Base-by-base conservation (phyloP, 257 asterid species). In the Vinca minor region DNA sequence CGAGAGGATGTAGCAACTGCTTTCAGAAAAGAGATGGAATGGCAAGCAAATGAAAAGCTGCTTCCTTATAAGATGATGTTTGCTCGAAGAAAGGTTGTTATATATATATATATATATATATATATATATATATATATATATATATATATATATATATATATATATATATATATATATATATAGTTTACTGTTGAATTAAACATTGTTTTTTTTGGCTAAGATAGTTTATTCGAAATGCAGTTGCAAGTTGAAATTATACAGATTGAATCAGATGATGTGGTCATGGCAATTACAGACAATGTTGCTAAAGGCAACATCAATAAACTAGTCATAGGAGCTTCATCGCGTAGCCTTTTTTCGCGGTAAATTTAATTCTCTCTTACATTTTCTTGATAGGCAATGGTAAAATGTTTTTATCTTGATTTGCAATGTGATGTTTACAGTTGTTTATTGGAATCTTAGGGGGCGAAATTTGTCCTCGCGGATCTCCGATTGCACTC, bases 1-100 rank as follows among this genome's bases (percentile, higher is more conserved):
- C 84, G 92, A 60, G 93, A 83, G 8, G 96, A 91, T 58, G 80
- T 86, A 4, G 95, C 82, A n/a, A 74, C 77, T 65, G 93, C 98
- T 35, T 88, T 48, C 74, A 76, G 73, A 39, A 79, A 80, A 79
- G 96, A 91, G 54, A 71, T 83, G 36, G 95, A 84, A 70, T 82
- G 92, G 86, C 81, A 86, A 77, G 77, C 72, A 45, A 66, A 56
- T 20, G 84, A 86, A 65, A 88, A 82, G 75, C 87, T 91, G 77
- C 85, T 76, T 44, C 96, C 91, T 23, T 88, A 71, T 85, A 78
- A 79, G 76, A 79, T 44, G 66, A 77, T 91, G 83, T 88, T 88
- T 63, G 36, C 35, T 58, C 77, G 66, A 67, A 77, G 80, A 76
- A 82, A 80, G 89, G 96, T 91, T 39, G 15, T 4, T 28, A 26